Evolutionary conservation across 2,329 filamentous ascomycete genomes (phyloP).

Genomic region (Colletotrichum sojae): DNA sequence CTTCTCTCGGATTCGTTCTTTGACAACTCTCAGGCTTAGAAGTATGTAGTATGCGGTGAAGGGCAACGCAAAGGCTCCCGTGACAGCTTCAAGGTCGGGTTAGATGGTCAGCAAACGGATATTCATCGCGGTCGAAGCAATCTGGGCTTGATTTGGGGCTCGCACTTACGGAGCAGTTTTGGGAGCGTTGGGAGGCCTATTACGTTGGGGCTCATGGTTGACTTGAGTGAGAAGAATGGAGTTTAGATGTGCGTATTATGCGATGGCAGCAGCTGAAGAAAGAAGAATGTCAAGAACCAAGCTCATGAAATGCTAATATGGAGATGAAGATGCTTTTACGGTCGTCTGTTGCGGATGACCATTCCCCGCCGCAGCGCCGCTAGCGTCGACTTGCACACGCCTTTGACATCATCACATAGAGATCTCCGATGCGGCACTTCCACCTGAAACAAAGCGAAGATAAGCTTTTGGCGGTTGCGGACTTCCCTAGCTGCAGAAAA

Average conservation of each 20-base stretch:
- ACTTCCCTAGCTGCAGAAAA: no score
- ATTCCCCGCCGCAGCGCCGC: no score
- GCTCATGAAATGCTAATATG: no score
- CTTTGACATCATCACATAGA: no score
- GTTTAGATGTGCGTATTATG: neutral
- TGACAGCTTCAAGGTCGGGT: conserved; percentile 6
- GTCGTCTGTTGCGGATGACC: no score
- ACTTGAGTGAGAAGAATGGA: neutral
- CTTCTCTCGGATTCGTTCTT: conserved; percentile 14
- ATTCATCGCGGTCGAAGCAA: no score
- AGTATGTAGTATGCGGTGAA: conserved; percentile 33
- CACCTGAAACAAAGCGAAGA: no score
- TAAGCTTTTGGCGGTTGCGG: no score
- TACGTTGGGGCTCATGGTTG: conserved; percentile 17
- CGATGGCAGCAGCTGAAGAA: neutral
- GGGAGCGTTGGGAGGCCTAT: conserved; percentile 30
- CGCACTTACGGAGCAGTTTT: conserved; percentile 30
- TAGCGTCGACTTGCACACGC: no score
- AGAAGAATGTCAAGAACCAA: neutral
- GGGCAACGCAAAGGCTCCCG: conserved; percentile 26
- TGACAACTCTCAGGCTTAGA: conserved; percentile 28
- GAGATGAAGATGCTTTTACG: no score
- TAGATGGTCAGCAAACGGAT: neutral
- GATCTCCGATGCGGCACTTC: no score
- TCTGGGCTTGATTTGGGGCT: neutral